Evolutionary conservation across 139 green algal genomes (phyloP), one percentile per base, ranked within the genome.

Genomic region (Auxenochlorella protothecoides): DNA sequence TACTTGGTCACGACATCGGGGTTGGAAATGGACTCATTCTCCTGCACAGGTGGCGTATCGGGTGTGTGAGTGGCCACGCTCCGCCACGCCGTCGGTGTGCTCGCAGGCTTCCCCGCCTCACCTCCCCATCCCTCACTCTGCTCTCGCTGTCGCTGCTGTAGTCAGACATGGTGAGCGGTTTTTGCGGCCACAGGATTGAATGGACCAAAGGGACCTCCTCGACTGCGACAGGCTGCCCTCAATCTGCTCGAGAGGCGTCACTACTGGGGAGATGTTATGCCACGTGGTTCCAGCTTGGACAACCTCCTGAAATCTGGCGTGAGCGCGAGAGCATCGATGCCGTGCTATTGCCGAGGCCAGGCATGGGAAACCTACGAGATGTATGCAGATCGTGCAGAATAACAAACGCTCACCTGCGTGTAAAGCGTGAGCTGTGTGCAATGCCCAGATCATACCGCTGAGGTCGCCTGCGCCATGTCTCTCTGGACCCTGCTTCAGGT

Each of bases 1-100:
- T 99, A 98, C 83, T 98, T 98, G 57, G 93, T 97, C 4, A 99
- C 94, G 11, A 98, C 95, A 75, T 97, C 92, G 44, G 87, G 81
- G 85, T 96, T 87, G 73, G 75, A 3, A 6, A 76, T 65, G 10
- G 56, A 77, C 53, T 68, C 56, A 44, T 76, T 63, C 9, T 70
- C 53, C 55, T 15, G n/a, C 15, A 12, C 68, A 56, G n/a, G 11
- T 44, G 14, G 57, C 14, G 11, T 51, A 27, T 10, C 13, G 12
- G 14, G 63, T 51, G 63, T 10, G 6, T 44, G 27, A 44, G 27
- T 44, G 27, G 27, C 27, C 27, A 44, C 27, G 27, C 27, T 44
- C 27, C 27, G 27, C 27, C 27, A 44, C 27, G 27, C 27, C 27
- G 27, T 44, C 27, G 27, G n/a, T 53, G 63, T 51, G 27, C 9